Percentiles rank a stretch among this genome's conserved stretches.
Conservation (phyloP, 768 basidiomycete species). For the Vararia minispora region DNA sequence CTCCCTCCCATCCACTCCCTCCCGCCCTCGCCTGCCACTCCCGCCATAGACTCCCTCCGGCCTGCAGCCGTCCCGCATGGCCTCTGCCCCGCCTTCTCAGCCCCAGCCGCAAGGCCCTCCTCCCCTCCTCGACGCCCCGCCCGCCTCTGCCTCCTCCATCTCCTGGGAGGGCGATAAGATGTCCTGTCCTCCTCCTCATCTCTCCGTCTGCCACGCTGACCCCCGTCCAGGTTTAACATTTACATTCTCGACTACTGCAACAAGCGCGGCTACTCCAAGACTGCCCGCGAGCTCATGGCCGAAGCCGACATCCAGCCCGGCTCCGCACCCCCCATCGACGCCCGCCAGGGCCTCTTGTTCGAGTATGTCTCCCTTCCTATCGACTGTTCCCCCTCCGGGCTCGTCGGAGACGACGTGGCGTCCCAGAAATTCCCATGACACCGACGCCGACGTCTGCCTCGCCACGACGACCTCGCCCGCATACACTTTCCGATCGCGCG, state of each 20-base stretch:
- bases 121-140: constrained; percentile 8
- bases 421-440: no score
- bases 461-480: no score
- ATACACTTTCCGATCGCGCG: no score
- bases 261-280: constrained; percentile 69
- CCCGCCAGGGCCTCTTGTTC: constrained; percentile 72
- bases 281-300: constrained; percentile 49
- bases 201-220: background rate
- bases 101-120: constrained; percentile 9
- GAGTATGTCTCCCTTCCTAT: constrained; percentile 57
- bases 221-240: constrained; percentile 64
- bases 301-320: constrained; percentile 61
- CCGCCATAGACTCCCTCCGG: constrained; percentile 2
- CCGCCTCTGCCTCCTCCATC: constrained; percentile 18
- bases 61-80: constrained; percentile 9
- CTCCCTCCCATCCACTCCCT: background rate
- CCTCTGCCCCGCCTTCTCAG: constrained; percentile 6
- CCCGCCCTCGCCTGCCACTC: background rate
- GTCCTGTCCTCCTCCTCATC: constrained; percentile 29
- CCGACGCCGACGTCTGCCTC: no score
- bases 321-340: constrained; percentile 67
- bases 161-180: constrained; percentile 85
- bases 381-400: no score
- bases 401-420: no score
- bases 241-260: constrained; percentile 80